Evolutionary conservation across 2,329 filamentous ascomycete species (phyloP), one percentile per base, ranked within the genome.

Genomic region (Pyrenophora teres): DNA sequence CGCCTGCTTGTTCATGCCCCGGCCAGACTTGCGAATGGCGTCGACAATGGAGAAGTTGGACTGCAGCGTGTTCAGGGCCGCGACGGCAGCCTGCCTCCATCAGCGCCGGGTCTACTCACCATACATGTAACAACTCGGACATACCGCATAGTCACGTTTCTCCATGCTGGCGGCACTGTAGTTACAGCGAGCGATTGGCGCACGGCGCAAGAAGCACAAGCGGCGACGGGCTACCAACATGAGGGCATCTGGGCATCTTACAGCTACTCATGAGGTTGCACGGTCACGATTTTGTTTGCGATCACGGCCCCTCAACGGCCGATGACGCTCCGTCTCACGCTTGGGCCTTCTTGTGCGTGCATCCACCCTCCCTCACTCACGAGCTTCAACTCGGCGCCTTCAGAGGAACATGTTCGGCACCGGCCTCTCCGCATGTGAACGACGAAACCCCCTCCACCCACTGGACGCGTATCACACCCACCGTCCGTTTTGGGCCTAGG

Each of bases 21-120:
- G 78, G 16, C 90, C 89, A 15, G 87, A 88, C 70, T 89, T 89
- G 47, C 86, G 83, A 44, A 94, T 86, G 43, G 87, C 86, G 70
- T 96, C 86, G 15, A 97, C 83, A 52, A 89, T 79, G 33, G 87
- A 82, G 63, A 86, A 87, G 72, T 96, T 96, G 48, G 88, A 88
- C 66, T 93, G 88, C 46, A 96, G 81, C 41, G 84, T 84, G 62
- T 90, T 87, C 61, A 96, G 84, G 50, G 87, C 86, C 46, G 81
- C 73, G 33, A 96, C 85, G 32, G 92, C 92, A 62, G 86, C 84
- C 75, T 87, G 73, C 13, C 16, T 27, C 18, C 30, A 53, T 73
- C 50, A 72, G 62, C 52, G 16, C 38, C 19, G 41, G 32, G 16
- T 25, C 25, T 13, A 40, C 13, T 44, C 3, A 25, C 27, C 3